A percentile compares a stretch with the other conserved stretches of the same genome.
Evolutionary conservation across 164 flowering plant genomes (phyloP).

Genomic region (Chimonanthus praecox): DNA sequence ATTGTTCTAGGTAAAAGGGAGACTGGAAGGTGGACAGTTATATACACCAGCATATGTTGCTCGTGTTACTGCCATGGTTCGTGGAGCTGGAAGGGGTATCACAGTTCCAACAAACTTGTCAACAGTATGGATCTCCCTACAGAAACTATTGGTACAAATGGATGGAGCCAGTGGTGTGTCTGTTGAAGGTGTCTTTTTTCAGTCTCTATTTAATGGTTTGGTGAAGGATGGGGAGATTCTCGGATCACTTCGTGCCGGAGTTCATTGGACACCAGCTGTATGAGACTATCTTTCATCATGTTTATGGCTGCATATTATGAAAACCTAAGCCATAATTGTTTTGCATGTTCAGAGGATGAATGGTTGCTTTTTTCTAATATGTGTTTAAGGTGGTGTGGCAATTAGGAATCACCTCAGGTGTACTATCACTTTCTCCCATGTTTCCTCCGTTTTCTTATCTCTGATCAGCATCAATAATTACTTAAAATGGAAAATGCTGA

Average conservation of each 20-base stretch:
- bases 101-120: constrained; percentile 84
- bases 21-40: constrained; percentile 95
- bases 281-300: constrained; percentile 12
- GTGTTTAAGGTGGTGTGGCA: neutral
- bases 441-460: neutral
- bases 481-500: neutral
- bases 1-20: constrained; percentile 72
- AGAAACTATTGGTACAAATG: constrained; percentile 62
- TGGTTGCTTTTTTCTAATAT: neutral
- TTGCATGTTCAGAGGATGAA: neutral
- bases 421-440: neutral
- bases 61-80: constrained; percentile 89
- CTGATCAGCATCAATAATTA: neutral
- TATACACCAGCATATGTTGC: constrained; percentile 92
- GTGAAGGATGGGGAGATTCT: constrained; percentile 79
- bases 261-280: constrained; percentile 96
- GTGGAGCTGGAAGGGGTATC: constrained; percentile 89
- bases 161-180: constrained; percentile 80
- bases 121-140: constrained; percentile 74
- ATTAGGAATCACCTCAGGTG: neutral
- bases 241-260: constrained; percentile 92
- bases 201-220: constrained; percentile 73
- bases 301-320: neutral
- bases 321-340: neutral
- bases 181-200: constrained; percentile 79